Evolutionary conservation across 495 filamentous ascomycete species (phyloP).

Genomic region (Melanomma pulvis-pyrius): DNA sequence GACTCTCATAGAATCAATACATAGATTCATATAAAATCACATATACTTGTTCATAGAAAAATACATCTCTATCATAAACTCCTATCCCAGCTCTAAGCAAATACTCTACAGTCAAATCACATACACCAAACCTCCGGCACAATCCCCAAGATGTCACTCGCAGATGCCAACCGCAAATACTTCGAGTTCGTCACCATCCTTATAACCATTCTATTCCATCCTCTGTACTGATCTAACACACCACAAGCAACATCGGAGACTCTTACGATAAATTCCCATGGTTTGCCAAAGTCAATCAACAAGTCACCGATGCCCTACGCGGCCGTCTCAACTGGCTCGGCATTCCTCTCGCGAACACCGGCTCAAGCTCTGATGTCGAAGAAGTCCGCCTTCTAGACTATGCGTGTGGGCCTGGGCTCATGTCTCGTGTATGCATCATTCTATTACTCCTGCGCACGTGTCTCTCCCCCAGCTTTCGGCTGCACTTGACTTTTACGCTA

Average conservation of each 20-base stretch:
- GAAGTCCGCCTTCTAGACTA: slow-evolving; percentile 70
- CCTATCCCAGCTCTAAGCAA: not conserved
- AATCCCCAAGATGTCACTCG: slow-evolving; percentile 38
- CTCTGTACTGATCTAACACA: slow-evolving; percentile 17
- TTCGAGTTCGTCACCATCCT: slow-evolving; percentile 53
- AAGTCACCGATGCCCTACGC: slow-evolving; percentile 52
- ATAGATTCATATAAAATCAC: not conserved
- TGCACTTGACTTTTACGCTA: too few relatives aligned
- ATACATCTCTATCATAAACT: not conserved
- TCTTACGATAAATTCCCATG: slow-evolving; percentile 53
- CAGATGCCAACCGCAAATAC: slow-evolving; percentile 56
- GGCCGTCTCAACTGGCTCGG: slow-evolving; percentile 64
- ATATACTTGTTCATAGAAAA: not conserved
- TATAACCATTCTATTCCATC: not conserved
- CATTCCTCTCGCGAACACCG: slow-evolving; percentile 54
- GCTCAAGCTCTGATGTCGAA: slow-evolving; percentile 41
- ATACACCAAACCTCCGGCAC: not conserved
- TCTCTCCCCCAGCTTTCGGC: too few relatives aligned
- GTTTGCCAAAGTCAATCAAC: slow-evolving; percentile 43
- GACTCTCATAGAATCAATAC: not conserved
- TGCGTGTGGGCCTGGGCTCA: slow-evolving; percentile 70
- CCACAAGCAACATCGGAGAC: slow-evolving; percentile 49
- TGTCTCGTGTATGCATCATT: slow-evolving; percentile 54
- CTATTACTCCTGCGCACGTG: too few relatives aligned
- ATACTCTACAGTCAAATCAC: not conserved